phyloP scores from a whole-genome alignment of 140 eudicot species.

The Bidens hawaiensis region DNA sequence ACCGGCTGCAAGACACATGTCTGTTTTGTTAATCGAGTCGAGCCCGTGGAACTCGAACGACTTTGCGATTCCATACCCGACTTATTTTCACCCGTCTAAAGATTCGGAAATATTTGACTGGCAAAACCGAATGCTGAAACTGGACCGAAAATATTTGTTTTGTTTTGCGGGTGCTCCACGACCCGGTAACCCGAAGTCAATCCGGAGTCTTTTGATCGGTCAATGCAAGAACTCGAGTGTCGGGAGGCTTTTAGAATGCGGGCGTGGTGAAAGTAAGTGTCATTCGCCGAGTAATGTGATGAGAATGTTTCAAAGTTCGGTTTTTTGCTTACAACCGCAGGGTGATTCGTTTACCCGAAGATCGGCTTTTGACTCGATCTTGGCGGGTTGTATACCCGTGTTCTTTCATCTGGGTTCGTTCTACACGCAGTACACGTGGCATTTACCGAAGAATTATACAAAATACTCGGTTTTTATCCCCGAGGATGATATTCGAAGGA shows the following conservation, averaged over 20 bases:
- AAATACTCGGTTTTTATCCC: conserved; percentile 20
- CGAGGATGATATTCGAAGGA: conserved; percentile 18
- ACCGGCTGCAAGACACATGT: conserved; percentile 24
- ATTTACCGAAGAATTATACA: conserved; percentile 8
- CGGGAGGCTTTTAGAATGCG: conserved; percentile 21
- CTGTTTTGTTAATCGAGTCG: conserved; percentile 20
- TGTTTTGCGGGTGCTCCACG: conserved; percentile 24
- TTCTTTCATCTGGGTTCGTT: conserved; percentile 22
- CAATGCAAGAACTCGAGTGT: conserved; percentile 17
- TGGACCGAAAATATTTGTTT: conserved; percentile 14
- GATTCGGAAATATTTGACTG: conserved; percentile 13
- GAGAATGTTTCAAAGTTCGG: conserved; percentile 21
- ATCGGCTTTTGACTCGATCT: conserved; percentile 22
- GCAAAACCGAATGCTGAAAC: conserved; percentile 9
- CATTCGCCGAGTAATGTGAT: conserved; percentile 21
- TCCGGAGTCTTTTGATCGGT: conserved; percentile 9
- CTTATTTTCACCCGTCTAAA: conserved; percentile 21
- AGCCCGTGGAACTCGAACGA: conserved; percentile 14
- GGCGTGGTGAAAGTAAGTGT: conserved; percentile 13
- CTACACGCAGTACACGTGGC: conserved; percentile 24
- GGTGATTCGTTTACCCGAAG: conserved; percentile 21
- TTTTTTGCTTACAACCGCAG: conserved; percentile 24
- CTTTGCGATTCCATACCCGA: conserved; percentile 20
- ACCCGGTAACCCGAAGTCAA: conserved; percentile 10
- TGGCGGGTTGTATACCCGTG: conserved; percentile 22